Percentiles rank a stretch among this genome's conserved stretches.
phyloP scores from a whole-genome alignment of 176 grass and related monocot genomes.

The Pontederia crassipes region DNA sequence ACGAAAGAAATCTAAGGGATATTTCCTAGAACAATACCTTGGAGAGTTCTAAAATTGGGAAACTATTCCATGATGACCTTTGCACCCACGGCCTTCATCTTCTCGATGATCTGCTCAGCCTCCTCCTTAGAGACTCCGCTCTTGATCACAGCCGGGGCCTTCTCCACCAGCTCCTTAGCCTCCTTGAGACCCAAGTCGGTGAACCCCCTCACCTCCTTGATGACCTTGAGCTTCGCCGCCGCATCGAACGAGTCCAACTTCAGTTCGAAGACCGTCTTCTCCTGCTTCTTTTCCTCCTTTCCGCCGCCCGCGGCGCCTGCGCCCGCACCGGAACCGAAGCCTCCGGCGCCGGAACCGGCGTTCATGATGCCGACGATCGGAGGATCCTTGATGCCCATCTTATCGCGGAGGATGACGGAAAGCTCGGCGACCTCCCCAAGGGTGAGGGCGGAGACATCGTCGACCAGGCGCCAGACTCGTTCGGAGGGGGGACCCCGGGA shows the following conservation, averaged over 20 bases:
- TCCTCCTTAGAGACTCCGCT: conserved; percentile 77
- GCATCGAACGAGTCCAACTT: conserved; percentile 66
- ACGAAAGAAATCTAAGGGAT: too few relatives aligned
- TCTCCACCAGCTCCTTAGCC: conserved; percentile 95
- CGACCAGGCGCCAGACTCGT: conserved; percentile 93
- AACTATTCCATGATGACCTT: conserved; percentile 66
- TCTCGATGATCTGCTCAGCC: conserved; percentile 61
- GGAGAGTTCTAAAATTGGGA: too few relatives aligned
- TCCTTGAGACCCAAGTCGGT: conserved; percentile 91
- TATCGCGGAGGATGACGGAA: conserved; percentile 45
- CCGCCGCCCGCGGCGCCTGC: conserved; percentile 12
- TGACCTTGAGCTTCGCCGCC: conserved; percentile 95
- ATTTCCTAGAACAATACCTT: too few relatives aligned
- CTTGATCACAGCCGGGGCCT: conserved; percentile 71
- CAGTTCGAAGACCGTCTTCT: conserved; percentile 96
- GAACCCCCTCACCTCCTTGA: conserved; percentile 87
- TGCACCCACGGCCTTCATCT: conserved; percentile 80
- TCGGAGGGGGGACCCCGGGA: conserved; percentile 39
- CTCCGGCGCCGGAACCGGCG: conserved; percentile 47
- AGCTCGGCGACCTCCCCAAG: conserved; percentile 53
- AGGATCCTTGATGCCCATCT: conserved; percentile 38
- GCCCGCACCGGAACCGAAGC: background rate
- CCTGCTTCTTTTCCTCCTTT: conserved; percentile 49
- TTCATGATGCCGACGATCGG: conserved; percentile 72
- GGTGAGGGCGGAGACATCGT: conserved; percentile 65